Conservation (phyloP, 2,329 filamentous ascomycete species). For the Fusarium nisikadoi region DNA sequence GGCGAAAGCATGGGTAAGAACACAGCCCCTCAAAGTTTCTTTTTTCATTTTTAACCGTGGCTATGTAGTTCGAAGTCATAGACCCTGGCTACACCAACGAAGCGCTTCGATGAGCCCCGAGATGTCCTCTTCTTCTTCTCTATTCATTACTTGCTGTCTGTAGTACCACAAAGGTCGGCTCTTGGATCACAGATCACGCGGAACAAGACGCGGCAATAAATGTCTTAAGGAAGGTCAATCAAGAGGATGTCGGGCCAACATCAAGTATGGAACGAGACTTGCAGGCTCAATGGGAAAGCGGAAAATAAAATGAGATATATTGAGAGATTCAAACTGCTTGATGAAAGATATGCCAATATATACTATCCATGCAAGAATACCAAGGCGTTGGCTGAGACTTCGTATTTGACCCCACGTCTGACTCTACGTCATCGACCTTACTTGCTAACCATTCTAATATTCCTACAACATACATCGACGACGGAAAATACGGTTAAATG, state of each 20-base stretch:
- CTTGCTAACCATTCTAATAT: too few relatives aligned
- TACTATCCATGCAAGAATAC: too few relatives aligned
- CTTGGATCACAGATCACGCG: neutral
- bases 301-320: too few relatives aligned
- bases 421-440: neutral
- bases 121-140: neutral
- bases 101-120: neutral
- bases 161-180: neutral
- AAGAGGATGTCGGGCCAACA: neutral
- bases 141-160: neutral
- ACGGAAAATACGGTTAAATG: too few relatives aligned
- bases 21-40: accelerated
- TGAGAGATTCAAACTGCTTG: too few relatives aligned
- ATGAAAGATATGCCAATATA: too few relatives aligned
- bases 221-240: neutral
- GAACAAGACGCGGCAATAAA: neutral
- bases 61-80: neutral
- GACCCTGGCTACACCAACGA: neutral
- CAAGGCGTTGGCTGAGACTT: accelerated
- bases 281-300: neutral
- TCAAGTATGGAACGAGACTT: neutral
- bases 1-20: neutral
- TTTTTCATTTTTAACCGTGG: neutral
- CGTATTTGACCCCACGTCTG: neutral
- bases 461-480: too few relatives aligned